Evolutionary conservation across 2,329 filamentous ascomycete genomes (phyloP).

Genomic region (Apiospora phragmitis): DNA sequence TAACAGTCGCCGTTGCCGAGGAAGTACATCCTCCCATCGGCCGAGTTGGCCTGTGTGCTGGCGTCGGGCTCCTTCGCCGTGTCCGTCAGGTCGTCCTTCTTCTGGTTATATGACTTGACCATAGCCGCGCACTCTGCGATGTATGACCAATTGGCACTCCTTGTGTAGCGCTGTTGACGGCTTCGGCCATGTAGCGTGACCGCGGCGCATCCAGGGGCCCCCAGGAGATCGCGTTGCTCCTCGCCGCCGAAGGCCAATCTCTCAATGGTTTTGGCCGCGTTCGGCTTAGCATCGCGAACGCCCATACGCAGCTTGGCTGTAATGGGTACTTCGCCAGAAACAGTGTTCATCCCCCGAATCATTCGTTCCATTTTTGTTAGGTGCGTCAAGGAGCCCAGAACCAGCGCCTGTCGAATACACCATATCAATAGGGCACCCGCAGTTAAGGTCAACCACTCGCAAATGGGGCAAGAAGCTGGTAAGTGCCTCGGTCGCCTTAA

Average conservation of each 20-base stretch:
- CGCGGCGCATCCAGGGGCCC: conserved; percentile 85
- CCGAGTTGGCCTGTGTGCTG: conserved; percentile 67
- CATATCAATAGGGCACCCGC: conserved; percentile 94
- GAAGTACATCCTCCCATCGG: conserved; percentile 77
- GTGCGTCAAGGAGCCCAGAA: conserved; percentile 86
- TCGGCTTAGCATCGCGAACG: conserved; percentile 76
- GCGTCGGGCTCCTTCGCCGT: conserved; percentile 77
- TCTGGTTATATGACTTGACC: conserved; percentile 75
- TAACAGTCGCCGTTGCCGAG: conserved; percentile 96
- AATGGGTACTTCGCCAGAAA: conserved; percentile 87
- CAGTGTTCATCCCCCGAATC: conserved; percentile 91
- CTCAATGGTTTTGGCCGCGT: conserved; percentile 77
- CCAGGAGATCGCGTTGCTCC: conserved; percentile 69
- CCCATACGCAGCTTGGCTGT: conserved; percentile 95
- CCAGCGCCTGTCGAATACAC: conserved; percentile 87
- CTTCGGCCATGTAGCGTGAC: conserved; percentile 93
- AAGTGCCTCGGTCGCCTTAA: conserved; percentile 84
- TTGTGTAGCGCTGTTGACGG: conserved; percentile 91
- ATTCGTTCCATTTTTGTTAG: conserved; percentile 89
- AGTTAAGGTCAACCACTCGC: conserved; percentile 92
- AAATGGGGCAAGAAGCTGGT: conserved; percentile 77
- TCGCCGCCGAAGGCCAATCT: conserved; percentile 78
- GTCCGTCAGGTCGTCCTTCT: conserved; percentile 67
- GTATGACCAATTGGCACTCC: conserved; percentile 90
- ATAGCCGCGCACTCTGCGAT: conserved; percentile 87